Evolutionary conservation across 2,329 filamentous ascomycete genomes (phyloP).

Genomic region (Diaporthe sp.): DNA sequence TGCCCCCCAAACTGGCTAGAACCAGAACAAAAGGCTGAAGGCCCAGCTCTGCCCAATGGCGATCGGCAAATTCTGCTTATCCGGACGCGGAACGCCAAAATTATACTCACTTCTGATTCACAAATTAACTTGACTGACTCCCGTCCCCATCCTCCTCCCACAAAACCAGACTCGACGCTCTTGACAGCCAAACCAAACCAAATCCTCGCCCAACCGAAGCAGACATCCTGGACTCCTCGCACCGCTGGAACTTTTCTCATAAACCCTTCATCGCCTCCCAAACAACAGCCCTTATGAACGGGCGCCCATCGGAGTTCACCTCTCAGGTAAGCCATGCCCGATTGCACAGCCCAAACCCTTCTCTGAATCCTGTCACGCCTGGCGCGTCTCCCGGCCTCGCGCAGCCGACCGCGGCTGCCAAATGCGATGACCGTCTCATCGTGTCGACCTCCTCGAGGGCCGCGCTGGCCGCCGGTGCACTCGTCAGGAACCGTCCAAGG

Average conservation of each 20-base stretch:
- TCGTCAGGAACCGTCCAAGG: slow-evolving; percentile 37
- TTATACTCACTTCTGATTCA: slow-evolving; percentile 25
- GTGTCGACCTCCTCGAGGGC: not conserved
- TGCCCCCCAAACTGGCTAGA: slow-evolving; percentile 9
- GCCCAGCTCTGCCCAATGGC: slow-evolving; percentile 13
- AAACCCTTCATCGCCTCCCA: slow-evolving; percentile 42
- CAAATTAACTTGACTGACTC: slow-evolving; percentile 28
- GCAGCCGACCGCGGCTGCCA: slow-evolving; percentile 8
- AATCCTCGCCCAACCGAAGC: not conserved
- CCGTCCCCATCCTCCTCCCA: not conserved
- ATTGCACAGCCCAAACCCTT: slow-evolving; percentile 1
- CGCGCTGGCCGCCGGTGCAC: slow-evolving; percentile 27
- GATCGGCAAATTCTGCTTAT: slow-evolving; percentile 27
- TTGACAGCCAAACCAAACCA: slow-evolving; percentile 13
- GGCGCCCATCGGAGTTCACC: slow-evolving; percentile 85
- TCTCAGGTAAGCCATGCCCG: slow-evolving; percentile 74
- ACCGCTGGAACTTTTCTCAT: slow-evolving; percentile 35
- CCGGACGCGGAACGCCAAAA: slow-evolving; percentile 24
- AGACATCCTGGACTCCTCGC: slow-evolving; percentile 24
- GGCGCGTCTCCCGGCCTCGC: not conserved
- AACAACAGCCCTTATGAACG: slow-evolving; percentile 82
- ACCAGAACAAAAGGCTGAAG: slow-evolving; percentile 18
- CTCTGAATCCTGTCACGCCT: not conserved
- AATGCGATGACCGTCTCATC: not conserved
- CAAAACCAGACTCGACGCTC: slow-evolving; percentile 23